Evolutionary conservation across 2,329 filamentous ascomycete genomes (phyloP).

Genomic region (Exophiala calicioides): DNA sequence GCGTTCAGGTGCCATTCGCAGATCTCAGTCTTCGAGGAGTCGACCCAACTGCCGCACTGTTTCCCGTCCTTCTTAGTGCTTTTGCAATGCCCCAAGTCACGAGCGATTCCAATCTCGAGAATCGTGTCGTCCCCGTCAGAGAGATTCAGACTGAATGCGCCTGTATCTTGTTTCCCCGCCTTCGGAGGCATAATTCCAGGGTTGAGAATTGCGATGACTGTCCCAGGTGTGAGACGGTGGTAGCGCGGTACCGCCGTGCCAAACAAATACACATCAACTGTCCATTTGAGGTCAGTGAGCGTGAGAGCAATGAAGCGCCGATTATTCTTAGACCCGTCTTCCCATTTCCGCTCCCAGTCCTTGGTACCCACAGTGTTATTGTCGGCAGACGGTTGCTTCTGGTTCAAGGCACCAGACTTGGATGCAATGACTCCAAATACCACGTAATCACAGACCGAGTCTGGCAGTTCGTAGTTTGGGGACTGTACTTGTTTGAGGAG

Average conservation of each 20-base stretch:
- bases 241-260: conserved; percentile 86
- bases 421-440: conserved; percentile 83
- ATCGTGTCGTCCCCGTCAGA: conserved; percentile 85
- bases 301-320: conserved; percentile 93
- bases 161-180: conserved; percentile 71
- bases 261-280: conserved; percentile 90
- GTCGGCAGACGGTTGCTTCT: conserved; percentile 44
- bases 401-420: conserved; percentile 77
- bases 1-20: conserved; percentile 92
- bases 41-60: conserved; percentile 79
- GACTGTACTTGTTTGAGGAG: conserved; percentile 78
- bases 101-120: conserved; percentile 79
- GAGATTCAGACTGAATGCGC: conserved; percentile 81
- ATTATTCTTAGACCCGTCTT: conserved; percentile 57
- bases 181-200: conserved; percentile 87
- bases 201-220: conserved; percentile 87
- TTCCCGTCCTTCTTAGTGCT: conserved; percentile 81
- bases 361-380: conserved; percentile 43
- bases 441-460: conserved; percentile 84
- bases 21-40: conserved; percentile 81
- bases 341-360: conserved; percentile 46
- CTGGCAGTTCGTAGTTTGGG: conserved; percentile 76
- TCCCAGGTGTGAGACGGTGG: conserved; percentile 92
- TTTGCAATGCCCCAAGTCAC: conserved; percentile 88
- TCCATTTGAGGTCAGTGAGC: conserved; percentile 84